These are phyloP conservation scores for Phlebopus sp. DNA, from an alignment of 1,284 basidiomycete species.

Conservation along the genomic window DNA sequence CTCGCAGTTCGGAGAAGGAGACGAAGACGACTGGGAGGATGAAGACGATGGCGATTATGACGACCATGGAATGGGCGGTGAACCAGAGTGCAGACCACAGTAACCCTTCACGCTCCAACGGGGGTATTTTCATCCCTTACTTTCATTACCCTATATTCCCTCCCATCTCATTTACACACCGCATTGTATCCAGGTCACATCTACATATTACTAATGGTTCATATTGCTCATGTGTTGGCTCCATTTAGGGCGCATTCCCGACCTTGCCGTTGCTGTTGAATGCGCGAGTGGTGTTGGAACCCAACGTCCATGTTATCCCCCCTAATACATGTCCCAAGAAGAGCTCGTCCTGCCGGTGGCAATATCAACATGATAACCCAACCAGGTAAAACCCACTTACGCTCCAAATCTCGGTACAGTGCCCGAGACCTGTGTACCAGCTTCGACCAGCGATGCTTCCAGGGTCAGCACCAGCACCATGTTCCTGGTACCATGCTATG, in stretches of 20 bases:
- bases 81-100: slow-evolving; percentile 68
- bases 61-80: slow-evolving; percentile 40
- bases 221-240: slow-evolving; percentile 4
- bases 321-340: slow-evolving; percentile 60
- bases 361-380: background rate
- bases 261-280: slow-evolving; percentile 39
- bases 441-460: slow-evolving; percentile 50
- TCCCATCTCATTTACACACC: slow-evolving; percentile 22
- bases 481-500: slow-evolving; percentile 42
- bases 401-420: slow-evolving; percentile 56
- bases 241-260: slow-evolving; percentile 26
- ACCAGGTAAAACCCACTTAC: slow-evolving; percentile 27
- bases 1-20: slow-evolving; percentile 68
- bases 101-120: slow-evolving; percentile 30
- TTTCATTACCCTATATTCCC: background rate
- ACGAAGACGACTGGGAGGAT: slow-evolving; percentile 66
- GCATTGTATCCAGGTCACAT: slow-evolving; percentile 27
- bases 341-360: slow-evolving; percentile 39
- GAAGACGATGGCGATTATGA: slow-evolving; percentile 59
- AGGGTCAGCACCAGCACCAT: slow-evolving; percentile 30
- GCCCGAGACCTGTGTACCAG: slow-evolving; percentile 70
- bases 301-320: slow-evolving; percentile 61
- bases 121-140: slow-evolving; percentile 10
- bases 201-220: slow-evolving; percentile 22
- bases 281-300: slow-evolving; percentile 47